Conservation (phyloP, 108 stramenopile genomes). For the Fragilaria crotonensis region DNA sequence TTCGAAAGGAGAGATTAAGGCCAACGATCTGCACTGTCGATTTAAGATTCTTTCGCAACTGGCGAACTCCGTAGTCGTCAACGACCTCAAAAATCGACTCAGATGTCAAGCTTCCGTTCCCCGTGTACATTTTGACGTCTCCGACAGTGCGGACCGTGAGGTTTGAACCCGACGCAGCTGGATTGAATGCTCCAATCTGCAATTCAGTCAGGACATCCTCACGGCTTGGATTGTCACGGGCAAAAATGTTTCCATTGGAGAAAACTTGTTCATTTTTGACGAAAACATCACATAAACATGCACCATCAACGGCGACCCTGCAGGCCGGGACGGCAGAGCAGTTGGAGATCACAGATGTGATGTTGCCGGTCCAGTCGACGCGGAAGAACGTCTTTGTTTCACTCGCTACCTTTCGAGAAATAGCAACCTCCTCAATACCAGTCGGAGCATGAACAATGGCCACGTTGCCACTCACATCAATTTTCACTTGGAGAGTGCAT, state of each 20-base stretch:
- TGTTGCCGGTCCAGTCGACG: slow-evolving; percentile 11
- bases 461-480: slow-evolving; percentile 37
- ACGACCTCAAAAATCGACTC: slow-evolving; percentile 24
- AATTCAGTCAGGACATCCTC: slow-evolving; percentile 24
- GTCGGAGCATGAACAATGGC: slow-evolving; percentile 43
- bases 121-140: slow-evolving; percentile 6
- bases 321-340: background rate
- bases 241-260: slow-evolving; percentile 4
- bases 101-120: slow-evolving; percentile 6
- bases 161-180: slow-evolving; percentile 12
- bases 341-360: too few species aligned
- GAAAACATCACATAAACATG: slow-evolving; percentile 23
- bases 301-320: background rate
- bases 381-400: slow-evolving; percentile 19
- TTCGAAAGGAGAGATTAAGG: slow-evolving; percentile 28
- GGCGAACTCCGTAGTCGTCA: slow-evolving; percentile 12
- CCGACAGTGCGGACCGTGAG: slow-evolving; percentile 7
- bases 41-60: slow-evolving; percentile 4
- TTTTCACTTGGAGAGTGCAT: slow-evolving; percentile 43
- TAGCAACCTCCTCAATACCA: slow-evolving; percentile 12
- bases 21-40: background rate
- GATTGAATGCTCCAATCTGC: slow-evolving; percentile 32
- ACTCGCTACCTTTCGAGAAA: background rate
- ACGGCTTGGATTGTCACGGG: slow-evolving; percentile 25
- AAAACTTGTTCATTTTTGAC: slow-evolving; percentile 24